Percentiles rank a stretch among this genome's conserved stretches.
Evolutionary conservation across 306 rosid species (phyloP).

Genomic region (Cicer pinnatifidum): DNA sequence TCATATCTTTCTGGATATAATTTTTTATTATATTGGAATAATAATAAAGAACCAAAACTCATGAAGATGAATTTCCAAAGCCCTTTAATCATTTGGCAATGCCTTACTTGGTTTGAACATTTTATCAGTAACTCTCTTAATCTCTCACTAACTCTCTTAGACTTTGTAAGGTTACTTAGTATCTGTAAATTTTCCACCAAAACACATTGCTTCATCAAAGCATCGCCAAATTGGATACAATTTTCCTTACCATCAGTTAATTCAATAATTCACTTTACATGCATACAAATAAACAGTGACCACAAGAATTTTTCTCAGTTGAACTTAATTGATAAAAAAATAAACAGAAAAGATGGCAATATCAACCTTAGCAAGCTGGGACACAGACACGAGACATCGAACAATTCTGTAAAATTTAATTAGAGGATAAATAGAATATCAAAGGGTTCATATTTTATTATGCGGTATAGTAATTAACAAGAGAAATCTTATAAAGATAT

Average conservation of each 20-base stretch:
- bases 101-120: constrained; percentile 6
- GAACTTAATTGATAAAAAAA: neutral
- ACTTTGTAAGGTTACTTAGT: constrained; percentile 8
- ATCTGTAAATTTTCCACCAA: neutral
- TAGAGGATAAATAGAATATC: neutral
- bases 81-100: neutral
- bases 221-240: neutral
- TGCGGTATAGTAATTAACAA: neutral
- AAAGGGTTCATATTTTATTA: neutral
- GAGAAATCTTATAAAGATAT: neutral
- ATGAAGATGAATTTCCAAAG: neutral
- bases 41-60: neutral
- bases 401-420: neutral
- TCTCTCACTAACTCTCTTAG: neutral
- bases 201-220: constrained; percentile 4
- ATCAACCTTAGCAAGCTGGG: neutral
- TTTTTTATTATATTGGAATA: neutral
- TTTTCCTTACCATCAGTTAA: neutral
- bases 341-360: neutral
- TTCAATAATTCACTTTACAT: neutral
- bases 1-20: neutral
- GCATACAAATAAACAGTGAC: neutral
- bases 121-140: constrained; percentile 4
- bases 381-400: neutral
- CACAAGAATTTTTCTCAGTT: neutral